Evolutionary conservation across 768 basidiomycete genomes (phyloP).

Genomic region (Boletus patriciae): DNA sequence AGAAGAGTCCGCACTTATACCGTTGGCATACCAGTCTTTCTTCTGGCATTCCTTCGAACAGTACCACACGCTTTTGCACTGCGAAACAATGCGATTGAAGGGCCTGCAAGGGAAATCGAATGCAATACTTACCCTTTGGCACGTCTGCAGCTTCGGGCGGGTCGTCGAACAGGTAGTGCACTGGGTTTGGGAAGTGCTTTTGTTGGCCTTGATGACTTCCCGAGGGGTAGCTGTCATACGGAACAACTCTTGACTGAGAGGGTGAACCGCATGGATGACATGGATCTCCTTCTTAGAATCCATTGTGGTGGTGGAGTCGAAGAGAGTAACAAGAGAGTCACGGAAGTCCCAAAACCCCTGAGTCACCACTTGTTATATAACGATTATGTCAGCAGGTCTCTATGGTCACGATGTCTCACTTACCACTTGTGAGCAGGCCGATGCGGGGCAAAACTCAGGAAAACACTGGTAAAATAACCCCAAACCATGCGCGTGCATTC

Average conservation of each 20-base stretch:
- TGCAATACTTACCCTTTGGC: slow-evolving; percentile 4
- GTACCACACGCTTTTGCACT: slow-evolving; percentile 25
- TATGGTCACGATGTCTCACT: no score
- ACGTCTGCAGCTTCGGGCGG: slow-evolving; percentile 10
- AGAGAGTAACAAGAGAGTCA: no score
- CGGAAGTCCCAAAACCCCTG: no score
- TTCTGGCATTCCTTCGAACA: slow-evolving; percentile 24
- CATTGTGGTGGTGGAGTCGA: not conserved
- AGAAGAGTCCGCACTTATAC: no score
- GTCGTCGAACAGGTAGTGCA: slow-evolving; percentile 17
- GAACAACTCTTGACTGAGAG: slow-evolving; percentile 8
- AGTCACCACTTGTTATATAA: no score
- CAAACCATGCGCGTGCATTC: no score
- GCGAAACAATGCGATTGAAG: not conserved
- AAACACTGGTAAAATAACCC: no score
- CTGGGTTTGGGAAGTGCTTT: not conserved
- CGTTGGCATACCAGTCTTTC: slow-evolving; percentile 14
- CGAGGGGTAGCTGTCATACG: slow-evolving; percentile 3
- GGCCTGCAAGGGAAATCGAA: no score
- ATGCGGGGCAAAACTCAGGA: no score
- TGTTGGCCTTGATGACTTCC: slow-evolving; percentile 12
- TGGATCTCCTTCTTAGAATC: slow-evolving; percentile 2
- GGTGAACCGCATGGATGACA: slow-evolving; percentile 11
- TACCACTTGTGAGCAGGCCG: no score
- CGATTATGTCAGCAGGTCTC: no score